phyloP scores from a whole-genome alignment of 257 asterid genomes.

The Solanum sparsipilum region DNA sequence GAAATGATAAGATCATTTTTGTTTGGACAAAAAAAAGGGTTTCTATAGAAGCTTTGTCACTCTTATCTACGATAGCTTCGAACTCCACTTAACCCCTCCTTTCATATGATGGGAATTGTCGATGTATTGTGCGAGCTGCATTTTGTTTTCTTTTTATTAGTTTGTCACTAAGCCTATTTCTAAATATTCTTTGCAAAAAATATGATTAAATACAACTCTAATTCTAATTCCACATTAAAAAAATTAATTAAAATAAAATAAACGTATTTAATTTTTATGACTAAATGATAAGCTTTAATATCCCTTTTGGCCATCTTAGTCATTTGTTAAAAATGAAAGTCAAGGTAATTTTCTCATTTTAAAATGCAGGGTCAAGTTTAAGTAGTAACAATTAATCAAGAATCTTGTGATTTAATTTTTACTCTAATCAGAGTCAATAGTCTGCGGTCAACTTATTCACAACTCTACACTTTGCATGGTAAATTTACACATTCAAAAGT shows the following conservation, averaged over 20 bases:
- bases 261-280: background rate
- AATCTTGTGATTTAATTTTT: background rate
- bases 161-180: background rate
- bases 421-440: background rate
- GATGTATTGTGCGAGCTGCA: background rate
- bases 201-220: too few relatives aligned
- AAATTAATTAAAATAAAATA: too few relatives aligned
- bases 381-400: background rate
- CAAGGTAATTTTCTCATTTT: background rate
- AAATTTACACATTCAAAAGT: background rate
- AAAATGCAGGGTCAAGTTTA: background rate
- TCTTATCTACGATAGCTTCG: background rate
- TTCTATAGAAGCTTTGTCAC: background rate
- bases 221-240: background rate
- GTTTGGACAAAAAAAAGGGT: too few relatives aligned
- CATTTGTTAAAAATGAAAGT: background rate
- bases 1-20: too few relatives aligned
- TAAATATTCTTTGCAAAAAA: too few relatives aligned
- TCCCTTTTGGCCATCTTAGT: background rate
- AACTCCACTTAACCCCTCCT: too few relatives aligned
- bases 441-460: background rate
- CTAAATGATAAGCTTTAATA: too few relatives aligned
- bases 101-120: too few relatives aligned
- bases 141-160: too few relatives aligned
- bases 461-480: background rate